These are phyloP conservation scores for Stephanodiscus minutulus DNA, from an alignment of 108 stramenopile genomes.

Conservation along the genomic window DNA sequence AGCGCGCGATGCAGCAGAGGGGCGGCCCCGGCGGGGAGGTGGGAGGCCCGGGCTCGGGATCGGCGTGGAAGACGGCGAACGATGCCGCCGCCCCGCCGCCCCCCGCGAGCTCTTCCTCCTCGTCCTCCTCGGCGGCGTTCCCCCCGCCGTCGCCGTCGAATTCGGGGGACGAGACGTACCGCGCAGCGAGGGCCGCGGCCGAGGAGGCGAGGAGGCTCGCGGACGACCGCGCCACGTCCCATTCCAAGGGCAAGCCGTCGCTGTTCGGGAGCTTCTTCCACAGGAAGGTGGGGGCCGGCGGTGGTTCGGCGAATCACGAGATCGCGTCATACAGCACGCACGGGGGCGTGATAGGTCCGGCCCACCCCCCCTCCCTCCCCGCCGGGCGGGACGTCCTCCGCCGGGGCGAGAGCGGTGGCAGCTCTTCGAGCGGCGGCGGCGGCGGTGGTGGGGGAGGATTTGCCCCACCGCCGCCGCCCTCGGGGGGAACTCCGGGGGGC, in stretches of 20 bases:
- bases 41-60: not conserved
- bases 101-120: no score
- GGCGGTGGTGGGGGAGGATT: not conserved
- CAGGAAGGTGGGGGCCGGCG: conserved; percentile 10
- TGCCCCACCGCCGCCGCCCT: not conserved
- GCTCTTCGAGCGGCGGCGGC: not conserved
- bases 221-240: not conserved
- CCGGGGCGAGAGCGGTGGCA: conserved; percentile 1
- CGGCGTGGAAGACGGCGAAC: not conserved
- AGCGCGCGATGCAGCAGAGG: conserved; percentile 36
- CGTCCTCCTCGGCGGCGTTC: not conserved
- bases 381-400: not conserved
- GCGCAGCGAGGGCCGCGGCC: conserved; percentile 46
- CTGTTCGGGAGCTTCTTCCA: conserved; percentile 39
- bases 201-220: conserved; percentile 38
- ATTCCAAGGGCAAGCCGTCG: conserved; percentile 16
- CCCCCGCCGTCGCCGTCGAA: conserved; percentile 1
- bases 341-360: conserved; percentile 37
- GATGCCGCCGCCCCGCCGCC: not conserved
- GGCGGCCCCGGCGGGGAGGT: not conserved
- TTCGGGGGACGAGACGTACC: conserved; percentile 32
- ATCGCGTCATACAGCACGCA: conserved; percentile 39
- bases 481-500: not conserved
- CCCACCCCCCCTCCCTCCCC: not conserved
- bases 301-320: conserved; percentile 1